phyloP scores from a whole-genome alignment of 352 stramenopile genomes.

The Thraustochytrium sp. region DNA sequence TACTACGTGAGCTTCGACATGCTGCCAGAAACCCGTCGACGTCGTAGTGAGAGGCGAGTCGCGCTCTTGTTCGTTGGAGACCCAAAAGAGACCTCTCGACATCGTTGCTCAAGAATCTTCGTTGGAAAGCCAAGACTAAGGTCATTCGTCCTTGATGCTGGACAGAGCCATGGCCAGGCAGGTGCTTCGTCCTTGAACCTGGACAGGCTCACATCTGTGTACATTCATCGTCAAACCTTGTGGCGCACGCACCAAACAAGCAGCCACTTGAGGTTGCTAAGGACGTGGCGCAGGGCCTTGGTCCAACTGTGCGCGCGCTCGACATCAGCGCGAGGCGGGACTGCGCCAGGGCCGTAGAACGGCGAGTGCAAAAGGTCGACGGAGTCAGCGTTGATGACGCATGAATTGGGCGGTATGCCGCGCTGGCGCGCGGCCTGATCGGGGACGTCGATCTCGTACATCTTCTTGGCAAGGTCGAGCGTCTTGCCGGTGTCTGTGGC shows the following conservation, averaged over 20 bases:
- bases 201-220: background rate
- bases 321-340: background rate
- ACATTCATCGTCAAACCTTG: background rate
- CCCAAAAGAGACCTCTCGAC: too few relatives aligned
- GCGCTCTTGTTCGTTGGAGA: too few relatives aligned
- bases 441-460: slow-evolving; percentile 16
- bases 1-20: too few relatives aligned
- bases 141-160: too few relatives aligned
- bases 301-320: background rate
- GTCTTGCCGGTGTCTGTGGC: background rate
- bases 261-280: slow-evolving; percentile 37
- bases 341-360: background rate
- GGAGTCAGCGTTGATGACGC: background rate
- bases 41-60: too few relatives aligned
- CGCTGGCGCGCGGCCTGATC: background rate
- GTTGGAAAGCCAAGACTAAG: too few relatives aligned
- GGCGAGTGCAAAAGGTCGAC: slow-evolving; percentile 12
- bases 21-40: too few relatives aligned
- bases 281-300: background rate
- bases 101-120: too few relatives aligned
- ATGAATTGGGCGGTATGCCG: background rate
- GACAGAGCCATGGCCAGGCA: too few relatives aligned
- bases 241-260: background rate
- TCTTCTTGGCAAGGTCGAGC: background rate
- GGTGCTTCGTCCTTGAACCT: too few relatives aligned